A percentile compares a stretch with the other conserved stretches of the same genome.
Evolutionary conservation across 129 eudicot genomes (phyloP).

Genomic region (Oenanthe sinensis): DNA sequence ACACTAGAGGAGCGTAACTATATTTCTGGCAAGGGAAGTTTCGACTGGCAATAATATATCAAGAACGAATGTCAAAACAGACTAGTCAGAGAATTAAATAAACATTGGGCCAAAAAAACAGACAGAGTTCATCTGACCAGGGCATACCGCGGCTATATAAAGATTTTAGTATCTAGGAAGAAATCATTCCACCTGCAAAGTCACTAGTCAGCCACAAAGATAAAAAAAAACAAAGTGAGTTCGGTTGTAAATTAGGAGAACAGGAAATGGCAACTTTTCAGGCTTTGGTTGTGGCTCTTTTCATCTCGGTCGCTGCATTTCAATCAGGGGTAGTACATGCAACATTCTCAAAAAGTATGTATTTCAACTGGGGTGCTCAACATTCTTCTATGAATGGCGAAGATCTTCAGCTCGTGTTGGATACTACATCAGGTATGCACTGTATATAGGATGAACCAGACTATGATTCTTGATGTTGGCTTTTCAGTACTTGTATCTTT

Average conservation of each 20-base stretch:
- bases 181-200: neutral
- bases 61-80: neutral
- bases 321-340: conserved; percentile 22
- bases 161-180: neutral
- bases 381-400: conserved; percentile 48
- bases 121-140: neutral
- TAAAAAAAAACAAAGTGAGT: too few species aligned
- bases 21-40: neutral
- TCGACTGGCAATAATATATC: neutral
- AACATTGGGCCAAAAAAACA: neutral
- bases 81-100: neutral
- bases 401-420: conserved; percentile 43
- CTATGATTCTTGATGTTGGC: neutral
- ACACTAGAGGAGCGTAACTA: neutral
- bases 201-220: neutral
- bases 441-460: neutral
- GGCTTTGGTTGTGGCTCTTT: conserved; percentile 19
- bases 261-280: conserved; percentile 28
- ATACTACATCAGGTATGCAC: conserved; percentile 41
- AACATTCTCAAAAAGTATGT: conserved; percentile 27
- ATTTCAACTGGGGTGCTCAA: conserved; percentile 43
- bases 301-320: conserved; percentile 28
- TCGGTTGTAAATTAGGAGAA: neutral
- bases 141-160: neutral
- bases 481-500: neutral